phyloP scores from a whole-genome alignment of 2,329 filamentous ascomycete genomes.

The Botrytis pseudocinerea region DNA sequence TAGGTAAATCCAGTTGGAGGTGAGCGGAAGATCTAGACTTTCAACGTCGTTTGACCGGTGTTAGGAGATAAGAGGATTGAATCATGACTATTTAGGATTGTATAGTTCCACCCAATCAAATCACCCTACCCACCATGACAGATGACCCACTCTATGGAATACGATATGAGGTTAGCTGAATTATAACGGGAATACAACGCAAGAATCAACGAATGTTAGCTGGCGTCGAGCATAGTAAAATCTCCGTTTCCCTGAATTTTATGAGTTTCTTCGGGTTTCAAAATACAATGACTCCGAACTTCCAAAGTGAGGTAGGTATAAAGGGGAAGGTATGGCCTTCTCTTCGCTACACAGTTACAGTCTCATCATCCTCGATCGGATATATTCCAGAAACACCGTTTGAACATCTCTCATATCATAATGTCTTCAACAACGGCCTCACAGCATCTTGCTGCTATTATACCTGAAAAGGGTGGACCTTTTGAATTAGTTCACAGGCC shows the following conservation, averaged over 20 bases:
- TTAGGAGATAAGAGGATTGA: background rate
- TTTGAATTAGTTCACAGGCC: conserved; percentile 15
- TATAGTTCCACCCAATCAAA: background rate
- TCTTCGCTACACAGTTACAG: background rate
- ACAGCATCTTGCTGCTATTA: conserved; percentile 18
- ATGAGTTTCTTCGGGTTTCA: background rate
- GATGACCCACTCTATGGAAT: background rate
- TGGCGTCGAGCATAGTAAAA: background rate
- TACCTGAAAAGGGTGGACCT: background rate
- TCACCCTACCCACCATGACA: background rate
- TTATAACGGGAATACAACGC: background rate
- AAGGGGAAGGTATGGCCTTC: background rate
- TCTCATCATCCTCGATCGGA: background rate
- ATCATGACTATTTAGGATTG: background rate
- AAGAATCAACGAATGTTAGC: background rate
- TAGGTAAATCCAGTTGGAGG: background rate
- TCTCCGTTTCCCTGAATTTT: background rate
- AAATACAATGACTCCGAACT: background rate
- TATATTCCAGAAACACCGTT: background rate
- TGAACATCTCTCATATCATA: background rate
- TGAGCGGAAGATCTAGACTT: background rate
- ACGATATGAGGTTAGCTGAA: background rate
- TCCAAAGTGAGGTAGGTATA: background rate
- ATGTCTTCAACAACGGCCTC: background rate
- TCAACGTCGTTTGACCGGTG: background rate